Evolutionary conservation across 805 yeast genomes (phyloP), one percentile per base, ranked within the genome.

Genomic region (Candida ulmi): DNA sequence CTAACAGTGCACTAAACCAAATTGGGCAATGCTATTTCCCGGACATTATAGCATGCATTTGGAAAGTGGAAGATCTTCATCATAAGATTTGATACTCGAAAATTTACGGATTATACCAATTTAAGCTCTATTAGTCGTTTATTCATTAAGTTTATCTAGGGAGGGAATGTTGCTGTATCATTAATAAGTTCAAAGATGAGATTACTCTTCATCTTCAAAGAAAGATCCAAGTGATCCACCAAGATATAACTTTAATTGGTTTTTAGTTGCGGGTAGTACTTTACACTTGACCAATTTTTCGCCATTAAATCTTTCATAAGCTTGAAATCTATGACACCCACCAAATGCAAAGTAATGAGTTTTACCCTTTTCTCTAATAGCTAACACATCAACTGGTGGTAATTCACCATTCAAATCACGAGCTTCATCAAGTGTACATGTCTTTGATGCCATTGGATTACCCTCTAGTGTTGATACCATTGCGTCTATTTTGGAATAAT

Each of bases 311-410:
- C 71, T 62, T 41, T 86, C 93, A 55, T 88, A 88, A 0, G 95
- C 95, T 58, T 87, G 95, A 49, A 87, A 82, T 45, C 96, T 62
- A 55, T 87, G 96, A 55, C 96, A 87, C 0, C 95, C 95, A 7
- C 95, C 96, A 61, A 87, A 87, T 1, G 90, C 95, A 60, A 84
- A 86, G 54, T 81, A 86, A 57, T 71, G 72, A 28, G 61, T 68
- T 36, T 74, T 62, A 2, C 87, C 91, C 8, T 72, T 57, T 31
- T 82, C 83, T 32, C 80, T 67, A 2, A 86, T 84, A 28, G 71
- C 69, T 45, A 87, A 61, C 0, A 87, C 88, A 58, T 87, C 96
- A 13, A 88, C 71, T 1, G 95, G 91, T 2, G 96, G 95, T 29
- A 86, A 61, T 47, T 81, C 83, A 2, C 88, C 88, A 8, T 58